Evolutionary conservation across 164 flowering plant genomes (phyloP).

Genomic region (Magnolia officinalis): DNA sequence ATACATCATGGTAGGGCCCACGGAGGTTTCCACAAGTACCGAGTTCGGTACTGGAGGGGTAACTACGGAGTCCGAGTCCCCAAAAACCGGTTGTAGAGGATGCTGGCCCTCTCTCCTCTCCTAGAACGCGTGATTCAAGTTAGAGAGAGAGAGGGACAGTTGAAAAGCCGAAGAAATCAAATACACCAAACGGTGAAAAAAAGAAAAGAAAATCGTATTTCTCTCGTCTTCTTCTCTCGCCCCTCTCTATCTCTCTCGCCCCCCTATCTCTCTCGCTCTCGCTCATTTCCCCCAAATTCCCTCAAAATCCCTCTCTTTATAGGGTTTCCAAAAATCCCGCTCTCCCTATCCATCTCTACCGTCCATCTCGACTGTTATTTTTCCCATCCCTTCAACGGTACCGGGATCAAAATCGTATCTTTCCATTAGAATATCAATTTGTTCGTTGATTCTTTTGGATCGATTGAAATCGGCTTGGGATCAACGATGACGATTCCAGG

Average conservation of each 20-base stretch:
- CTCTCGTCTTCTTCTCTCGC: neutral
- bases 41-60: neutral
- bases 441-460: neutral
- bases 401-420: neutral
- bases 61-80: neutral
- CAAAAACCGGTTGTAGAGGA: neutral
- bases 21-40: neutral
- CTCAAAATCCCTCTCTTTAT: neutral
- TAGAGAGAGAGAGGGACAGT: neutral
- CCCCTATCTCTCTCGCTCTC: neutral
- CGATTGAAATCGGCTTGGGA: neutral
- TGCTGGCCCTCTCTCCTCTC: neutral
- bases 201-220: neutral
- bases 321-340: neutral
- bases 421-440: neutral
- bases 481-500: constrained; percentile 64
- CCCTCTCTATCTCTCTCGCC: neutral
- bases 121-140: neutral
- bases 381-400: neutral
- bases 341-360: neutral
- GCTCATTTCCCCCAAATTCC: neutral
- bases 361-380: neutral
- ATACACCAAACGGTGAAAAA: neutral
- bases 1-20: too few species aligned
- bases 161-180: constrained; percentile 1